These are phyloP conservation scores for Colletotrichum filicis DNA, from an alignment of 2,329 filamentous ascomycete species.

Conservation along the genomic window DNA sequence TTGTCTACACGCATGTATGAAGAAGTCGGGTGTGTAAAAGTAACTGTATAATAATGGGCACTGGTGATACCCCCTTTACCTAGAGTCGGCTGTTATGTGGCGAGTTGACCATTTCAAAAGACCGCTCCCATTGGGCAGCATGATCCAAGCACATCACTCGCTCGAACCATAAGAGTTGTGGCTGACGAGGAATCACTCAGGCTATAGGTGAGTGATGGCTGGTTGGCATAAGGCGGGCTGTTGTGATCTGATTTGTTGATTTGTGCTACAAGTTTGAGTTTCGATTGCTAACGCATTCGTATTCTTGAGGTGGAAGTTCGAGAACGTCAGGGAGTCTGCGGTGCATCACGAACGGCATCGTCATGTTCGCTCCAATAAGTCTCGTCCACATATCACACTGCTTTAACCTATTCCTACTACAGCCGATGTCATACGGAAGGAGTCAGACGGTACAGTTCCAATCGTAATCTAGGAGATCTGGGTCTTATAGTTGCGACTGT, in stretches of 20 bases:
- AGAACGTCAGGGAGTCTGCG: not conserved
- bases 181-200: not conserved
- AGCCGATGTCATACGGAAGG: too few species aligned
- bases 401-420: not conserved
- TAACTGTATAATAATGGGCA: conserved; percentile 16
- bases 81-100: not conserved
- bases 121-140: not conserved
- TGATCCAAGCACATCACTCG: not conserved
- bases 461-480: too few species aligned
- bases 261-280: not conserved
- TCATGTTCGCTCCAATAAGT: not conserved
- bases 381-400: too few species aligned
- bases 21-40: not conserved
- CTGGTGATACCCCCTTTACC: conserved; percentile 17
- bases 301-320: not conserved
- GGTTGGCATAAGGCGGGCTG: not conserved
- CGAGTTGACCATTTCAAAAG: not conserved
- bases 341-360: not conserved
- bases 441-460: too few species aligned
- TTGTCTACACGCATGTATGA: not conserved
- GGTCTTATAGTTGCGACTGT: too few species aligned
- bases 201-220: not conserved
- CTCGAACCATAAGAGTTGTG: not conserved
- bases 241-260: not conserved
- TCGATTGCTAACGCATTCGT: conserved; percentile 11